A percentile compares a stretch with the other conserved stretches of the same genome.
phyloP scores from a whole-genome alignment of 2,329 filamentous ascomycete species.

The Penicillium decumbens region DNA sequence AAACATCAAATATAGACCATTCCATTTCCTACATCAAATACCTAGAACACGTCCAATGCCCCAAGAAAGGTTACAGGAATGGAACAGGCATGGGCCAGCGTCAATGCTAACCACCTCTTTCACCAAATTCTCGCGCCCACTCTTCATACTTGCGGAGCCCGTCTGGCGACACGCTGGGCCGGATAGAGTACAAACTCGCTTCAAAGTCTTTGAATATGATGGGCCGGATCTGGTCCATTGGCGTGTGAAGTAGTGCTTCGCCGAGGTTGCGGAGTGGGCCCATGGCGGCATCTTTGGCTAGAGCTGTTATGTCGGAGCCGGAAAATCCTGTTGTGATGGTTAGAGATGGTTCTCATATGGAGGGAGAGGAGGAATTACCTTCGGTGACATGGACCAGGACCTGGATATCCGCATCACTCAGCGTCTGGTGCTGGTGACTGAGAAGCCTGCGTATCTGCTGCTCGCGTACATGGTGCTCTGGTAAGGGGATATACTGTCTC shows the following conservation, averaged over 20 bases:
- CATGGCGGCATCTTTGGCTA: conserved; percentile 98
- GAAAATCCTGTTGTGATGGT: conserved; percentile 72
- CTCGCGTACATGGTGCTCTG: conserved; percentile 75
- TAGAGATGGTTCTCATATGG: not conserved
- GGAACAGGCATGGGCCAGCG: not conserved
- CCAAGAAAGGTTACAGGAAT: not conserved
- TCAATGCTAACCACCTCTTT: conserved; percentile 65
- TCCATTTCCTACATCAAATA: not conserved
- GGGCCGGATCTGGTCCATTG: conserved; percentile 87
- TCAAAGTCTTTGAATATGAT: conserved; percentile 80
- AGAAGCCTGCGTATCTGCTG: conserved; percentile 74
- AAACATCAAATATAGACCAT: not conserved
- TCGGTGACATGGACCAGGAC: conserved; percentile 75
- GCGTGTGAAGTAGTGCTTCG: conserved; percentile 82
- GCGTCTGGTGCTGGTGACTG: conserved; percentile 78
- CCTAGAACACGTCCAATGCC: not conserved
- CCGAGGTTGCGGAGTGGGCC: conserved; percentile 85
- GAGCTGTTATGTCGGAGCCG: conserved; percentile 90
- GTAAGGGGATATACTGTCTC: conserved; percentile 91
- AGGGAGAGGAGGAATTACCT: conserved; percentile 48
- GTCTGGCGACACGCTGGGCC: conserved; percentile 81
- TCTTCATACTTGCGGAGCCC: conserved; percentile 87
- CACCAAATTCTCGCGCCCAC: conserved; percentile 90
- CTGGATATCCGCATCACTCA: conserved; percentile 67
- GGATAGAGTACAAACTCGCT: conserved; percentile 75